Evolutionary conservation across 169 alveolate genomes (phyloP).

Genomic region (Eimeria tenella): DNA sequence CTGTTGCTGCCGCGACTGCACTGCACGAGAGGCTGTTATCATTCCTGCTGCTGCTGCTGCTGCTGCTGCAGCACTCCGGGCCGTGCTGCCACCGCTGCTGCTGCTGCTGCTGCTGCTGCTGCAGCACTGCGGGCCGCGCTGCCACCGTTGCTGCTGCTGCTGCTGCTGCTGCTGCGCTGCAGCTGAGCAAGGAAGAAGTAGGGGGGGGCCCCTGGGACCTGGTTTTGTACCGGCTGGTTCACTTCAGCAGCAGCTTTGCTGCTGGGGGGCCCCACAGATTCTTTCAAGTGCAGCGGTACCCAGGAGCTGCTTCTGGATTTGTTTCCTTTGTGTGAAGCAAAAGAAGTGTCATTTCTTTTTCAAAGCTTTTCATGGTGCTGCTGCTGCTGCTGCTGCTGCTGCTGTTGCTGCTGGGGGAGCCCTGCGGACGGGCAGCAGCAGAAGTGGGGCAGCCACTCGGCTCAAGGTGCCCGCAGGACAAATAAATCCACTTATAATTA

Average conservation of each 20-base stretch:
- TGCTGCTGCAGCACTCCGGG: background rate
- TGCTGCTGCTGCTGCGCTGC: background rate
- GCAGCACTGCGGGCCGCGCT: background rate
- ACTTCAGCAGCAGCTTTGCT: background rate
- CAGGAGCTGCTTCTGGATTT: background rate
- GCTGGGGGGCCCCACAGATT: background rate
- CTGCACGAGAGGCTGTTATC: background rate
- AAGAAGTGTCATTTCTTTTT: background rate
- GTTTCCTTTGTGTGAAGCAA: background rate
- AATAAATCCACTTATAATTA: no score
- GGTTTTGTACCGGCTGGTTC: background rate
- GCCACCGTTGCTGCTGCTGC: background rate
- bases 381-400: constrained; percentile 9
- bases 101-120: background rate
- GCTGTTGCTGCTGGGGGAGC: background rate
- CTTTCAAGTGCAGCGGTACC: background rate
- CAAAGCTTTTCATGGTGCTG: background rate
- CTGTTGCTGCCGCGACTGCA: no score
- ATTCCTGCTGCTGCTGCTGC: background rate
- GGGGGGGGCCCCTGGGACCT: background rate
- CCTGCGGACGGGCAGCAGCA: no score
- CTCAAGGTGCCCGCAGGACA: no score
- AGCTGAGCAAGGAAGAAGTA: background rate
- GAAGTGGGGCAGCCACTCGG: no score
- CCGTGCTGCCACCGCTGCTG: background rate